Evolutionary conservation across 2,329 filamentous ascomycete species (phyloP).

Genomic region (Phialophora verrucosa): DNA sequence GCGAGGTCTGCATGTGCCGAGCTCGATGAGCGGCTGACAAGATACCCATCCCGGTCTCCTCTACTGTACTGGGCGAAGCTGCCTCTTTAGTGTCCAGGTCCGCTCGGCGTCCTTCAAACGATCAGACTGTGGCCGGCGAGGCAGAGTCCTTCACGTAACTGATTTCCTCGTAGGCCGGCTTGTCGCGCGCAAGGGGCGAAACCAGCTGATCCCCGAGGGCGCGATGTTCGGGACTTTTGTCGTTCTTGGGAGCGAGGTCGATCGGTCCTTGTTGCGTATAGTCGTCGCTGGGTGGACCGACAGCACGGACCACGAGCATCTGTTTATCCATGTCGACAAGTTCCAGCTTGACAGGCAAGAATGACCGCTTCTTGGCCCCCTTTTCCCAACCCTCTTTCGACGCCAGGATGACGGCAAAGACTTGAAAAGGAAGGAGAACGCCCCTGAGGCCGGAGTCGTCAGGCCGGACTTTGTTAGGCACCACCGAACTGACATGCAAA

Average conservation of each 20-base stretch:
- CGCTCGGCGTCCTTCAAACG: not conserved
- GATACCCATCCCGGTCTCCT: not conserved
- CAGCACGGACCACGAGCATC: slow-evolving; percentile 9
- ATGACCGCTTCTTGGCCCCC: slow-evolving; percentile 1
- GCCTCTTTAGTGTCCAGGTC: not conserved
- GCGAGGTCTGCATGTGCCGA: not conserved
- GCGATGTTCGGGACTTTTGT: not conserved
- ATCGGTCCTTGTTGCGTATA: slow-evolving; percentile 10
- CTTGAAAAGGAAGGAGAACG: slow-evolving; percentile 29
- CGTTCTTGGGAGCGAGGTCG: slow-evolving; percentile 6
- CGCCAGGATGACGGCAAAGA: slow-evolving; percentile 5
- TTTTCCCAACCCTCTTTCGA: slow-evolving; percentile 22
- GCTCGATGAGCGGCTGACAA: not conserved
- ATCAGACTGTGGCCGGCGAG: not conserved
- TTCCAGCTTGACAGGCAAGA: slow-evolving; percentile 18
- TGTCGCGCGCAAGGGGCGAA: not conserved
- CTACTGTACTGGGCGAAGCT: not conserved
- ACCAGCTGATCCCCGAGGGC: not conserved
- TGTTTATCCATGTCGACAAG: slow-evolving; percentile 16
- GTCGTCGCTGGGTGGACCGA: slow-evolving; percentile 22
- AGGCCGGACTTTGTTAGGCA: not conserved
- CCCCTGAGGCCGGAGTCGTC: slow-evolving; percentile 30
- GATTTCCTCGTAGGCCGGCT: not conserved
- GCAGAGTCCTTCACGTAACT: not conserved
- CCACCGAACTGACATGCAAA: slow-evolving; percentile 23